Base-by-base conservation (phyloP, 1,284 basidiomycete genomes). In the Apiotrichum laibachii region DNA sequence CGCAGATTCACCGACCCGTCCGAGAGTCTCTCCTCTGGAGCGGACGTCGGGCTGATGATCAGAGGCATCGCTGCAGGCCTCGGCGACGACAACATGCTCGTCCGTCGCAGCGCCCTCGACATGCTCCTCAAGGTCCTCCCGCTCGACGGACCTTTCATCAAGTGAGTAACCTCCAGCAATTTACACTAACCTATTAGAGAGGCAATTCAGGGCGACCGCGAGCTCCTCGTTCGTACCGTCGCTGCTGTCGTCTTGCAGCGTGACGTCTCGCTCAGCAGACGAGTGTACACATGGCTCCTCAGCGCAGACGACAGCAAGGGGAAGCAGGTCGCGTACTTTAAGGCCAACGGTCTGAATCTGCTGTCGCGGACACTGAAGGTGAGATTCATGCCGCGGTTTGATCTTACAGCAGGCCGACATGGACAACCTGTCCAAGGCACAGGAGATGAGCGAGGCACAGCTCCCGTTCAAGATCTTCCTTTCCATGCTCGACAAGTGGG, bases 401-500 rank as follows among this genome's bases (percentile, higher is more conserved):
- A 22, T 42, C 9, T 13, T 1, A 22, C 19, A 53, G 19, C 63
- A 88, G 86, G 81, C 82, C 39, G 89, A 92, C 63, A 91, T 92
- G 88, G 81, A 84, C 5, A 56, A 53, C 26, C 39, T 57, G 8
- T 77, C 82, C 31, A 85, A 85, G 0, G 85, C 85, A 0, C 80
- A 82, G 49, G 87, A 92, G 60, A 86, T 87, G 60, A 81, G 86
- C 0, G 88, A 89, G 62, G 86, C 88, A 0, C 85, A 79, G 60
- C 65, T 89, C 18, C 92, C 96, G 0, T 98, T 92, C 83, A 94
- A 94, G 76, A 89, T 98, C 49, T 95, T 97, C 74, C 86, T 98
- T 33, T 94, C 93, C 1, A 77, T 99, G 18, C 80, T 98, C 63
- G 96, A 99, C 77, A 96, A 96, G 75, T 97, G 92, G 89, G 93